Evolutionary conservation across 352 stramenopile species (phyloP), one percentile per base, ranked within the genome.

Genomic region (Pilasporangium apinafurcum): DNA sequence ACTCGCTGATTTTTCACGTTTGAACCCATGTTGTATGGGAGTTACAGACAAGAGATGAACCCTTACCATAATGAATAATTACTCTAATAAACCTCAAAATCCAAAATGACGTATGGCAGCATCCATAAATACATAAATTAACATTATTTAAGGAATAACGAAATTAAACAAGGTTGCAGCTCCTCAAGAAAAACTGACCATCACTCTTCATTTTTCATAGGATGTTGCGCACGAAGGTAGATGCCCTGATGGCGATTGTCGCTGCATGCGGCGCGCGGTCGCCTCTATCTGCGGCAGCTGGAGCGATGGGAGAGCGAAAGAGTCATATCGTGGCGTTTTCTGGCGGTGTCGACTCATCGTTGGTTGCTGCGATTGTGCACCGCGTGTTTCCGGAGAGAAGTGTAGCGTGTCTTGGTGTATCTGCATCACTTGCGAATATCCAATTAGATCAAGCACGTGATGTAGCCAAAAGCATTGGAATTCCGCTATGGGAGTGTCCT

Each of bases 321-420:
- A 72, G 59, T 52, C 74, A 97, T 41, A 62, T 97, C 10, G 64
- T 96, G 14, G 89, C 89, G n/a, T 97, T 86, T 53, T 97, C 88
- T 1, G 96, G 96, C 27, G 96, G 96, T 14, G 89, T 99, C 5
- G 96, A 99, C 69, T 98, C 94, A 26, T 97, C 87, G 16, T 58
- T 99, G 6, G 83, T 93, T 3, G 90, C 93, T 4, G 89, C 88
- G 12, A 53, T 98, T 29, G 83, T 98, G n/a, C 66, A 90, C 38
- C 69, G 65, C 22, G 74, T 77, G 16, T 97, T 97, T 52, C 65
- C 69, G 0, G 22, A 46, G 14, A 77, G 80, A 16, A 82, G 86
- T 9, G 68, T 83, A 17, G 95, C 95, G 29, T 96, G 96, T 25
- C 72, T 98, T 14, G 96, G 95, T 3, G 68, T 96, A 26, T 98